Evolutionary conservation across 768 basidiomycete genomes (phyloP), one percentile per base, ranked within the genome.

Genomic region (Pleurotus citrinopileatus): DNA sequence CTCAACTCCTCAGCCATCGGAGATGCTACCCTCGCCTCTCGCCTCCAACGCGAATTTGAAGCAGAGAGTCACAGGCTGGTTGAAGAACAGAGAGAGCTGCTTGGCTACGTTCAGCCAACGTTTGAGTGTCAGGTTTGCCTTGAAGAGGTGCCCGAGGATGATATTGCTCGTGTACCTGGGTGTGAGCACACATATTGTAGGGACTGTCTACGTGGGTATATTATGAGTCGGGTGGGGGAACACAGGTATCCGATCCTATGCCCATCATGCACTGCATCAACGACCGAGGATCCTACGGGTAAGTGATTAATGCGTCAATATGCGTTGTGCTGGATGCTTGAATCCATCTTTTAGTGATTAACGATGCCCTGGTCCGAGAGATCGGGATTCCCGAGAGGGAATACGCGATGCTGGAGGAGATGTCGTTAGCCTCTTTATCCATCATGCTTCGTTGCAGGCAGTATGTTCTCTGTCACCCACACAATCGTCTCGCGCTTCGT

Each of bases 61-160:
- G 64, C 62, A 8, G 48, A 51, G 32, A 34, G 37, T 32, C 3
- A 12, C 4, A 28, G 48, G 13, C n/a, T 51, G 12, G 20, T 37
- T 17, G 12, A 28, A 23, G 48, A 51, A 13, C 48, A 51, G 19
- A 17, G 32, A 20, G 48, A 51, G 5, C 48, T 51, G 7, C 29
- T 36, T 13, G 13, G 25, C 8, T 32, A 26, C 8, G 46, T 60
- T 4, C 80, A 76, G 40, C 25, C 27, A 10, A 54, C 65, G 17
- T 84, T 83, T 53, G 58, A 67, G 27, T 83, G 82, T 57, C 62
- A 64, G 3, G 70, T 83, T 42, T 83, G 81, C 1, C 58, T 80
- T 47, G 81, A 83, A 3, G 63, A 69, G 1, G 58, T 68, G 34
- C 65, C 76, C 0, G 68, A 70, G 42, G 81, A 81, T 44, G 55